Evolutionary conservation across 345 rosid genomes (phyloP).

Genomic region (Jatropha curcas): DNA sequence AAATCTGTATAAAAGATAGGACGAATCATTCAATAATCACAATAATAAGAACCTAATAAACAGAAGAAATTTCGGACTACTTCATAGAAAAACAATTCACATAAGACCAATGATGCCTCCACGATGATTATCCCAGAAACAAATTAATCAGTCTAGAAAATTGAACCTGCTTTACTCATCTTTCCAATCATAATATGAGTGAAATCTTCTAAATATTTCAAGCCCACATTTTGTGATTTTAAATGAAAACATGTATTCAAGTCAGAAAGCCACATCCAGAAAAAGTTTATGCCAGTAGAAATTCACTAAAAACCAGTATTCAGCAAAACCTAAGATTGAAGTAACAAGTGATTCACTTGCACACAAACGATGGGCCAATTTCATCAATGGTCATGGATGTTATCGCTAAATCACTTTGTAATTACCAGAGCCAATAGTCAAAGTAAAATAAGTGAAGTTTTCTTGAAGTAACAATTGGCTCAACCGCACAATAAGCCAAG

Average conservation of each 20-base stretch:
- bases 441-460: too few species aligned
- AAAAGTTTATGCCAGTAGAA: neutral
- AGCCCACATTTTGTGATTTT: neutral
- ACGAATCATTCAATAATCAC: neutral
- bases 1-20: slow-evolving; percentile 55
- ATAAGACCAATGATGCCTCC: neutral
- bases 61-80: neutral
- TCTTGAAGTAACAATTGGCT: too few species aligned
- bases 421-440: too few species aligned
- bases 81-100: neutral
- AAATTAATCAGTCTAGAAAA: neutral
- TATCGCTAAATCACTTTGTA: too few species aligned
- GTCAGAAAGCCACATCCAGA: neutral
- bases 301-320: neutral
- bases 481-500: too few species aligned
- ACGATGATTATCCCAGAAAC: neutral
- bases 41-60: neutral
- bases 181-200: neutral
- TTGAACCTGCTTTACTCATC: neutral
- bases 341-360: slow-evolving; percentile 2
- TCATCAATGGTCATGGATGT: too few species aligned
- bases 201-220: neutral
- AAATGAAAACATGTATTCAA: neutral
- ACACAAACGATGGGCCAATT: too few species aligned
- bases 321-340: neutral